Evolutionary conservation across 2,329 filamentous ascomycete genomes (phyloP), one percentile per base, ranked within the genome.

Genomic region (Magnaporthiopsis incrustans): DNA sequence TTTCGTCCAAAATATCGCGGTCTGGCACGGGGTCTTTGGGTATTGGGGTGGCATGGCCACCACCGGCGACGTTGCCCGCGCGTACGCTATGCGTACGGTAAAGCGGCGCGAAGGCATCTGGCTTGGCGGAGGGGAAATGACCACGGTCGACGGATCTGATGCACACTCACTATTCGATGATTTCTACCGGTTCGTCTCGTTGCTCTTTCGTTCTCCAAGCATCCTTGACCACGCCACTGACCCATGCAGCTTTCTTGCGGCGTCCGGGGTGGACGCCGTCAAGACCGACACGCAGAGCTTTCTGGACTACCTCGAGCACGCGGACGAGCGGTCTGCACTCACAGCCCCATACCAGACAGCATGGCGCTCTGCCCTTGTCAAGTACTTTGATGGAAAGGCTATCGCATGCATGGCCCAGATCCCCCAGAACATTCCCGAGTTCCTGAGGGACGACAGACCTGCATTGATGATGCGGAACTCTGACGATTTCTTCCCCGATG

Each of bases 351-450:
- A 97, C 70, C 88, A 95, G 67, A 91, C 96, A 72, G 90, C 91
- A 8, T 98, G 93, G 93, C 87, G 85, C 2, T 84, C 92, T 63
- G 86, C 90, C 1, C 86, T 88, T 12, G 82, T 96, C 10, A 88
- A 88, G 12, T 84, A 96, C 72, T 95, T 99, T 71, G 85, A 86
- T 69, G 85, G 83, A 60, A 89, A 87, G 69, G 86, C 88, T 5
- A 96, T 97, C 62, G 94, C 91, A 3, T 98, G 95, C 85, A 98
- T 98, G 93, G 95, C 92, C 0, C 90, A 95, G 74, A 84, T 89
- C 2, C 95, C 95, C 0, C 89, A 93, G 65, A 88, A 93, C 22
- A 80, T 98, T 12, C 97, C 97, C 76, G 87, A 92, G 72, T 89
- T 89, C 1, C 91, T 95, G 69, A 58, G 27, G 25, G 30, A 25